These are phyloP conservation scores for Phaeosphaeriaceae sp. DNA, from an alignment of 2,329 filamentous ascomycete species.

Conservation along the genomic window DNA sequence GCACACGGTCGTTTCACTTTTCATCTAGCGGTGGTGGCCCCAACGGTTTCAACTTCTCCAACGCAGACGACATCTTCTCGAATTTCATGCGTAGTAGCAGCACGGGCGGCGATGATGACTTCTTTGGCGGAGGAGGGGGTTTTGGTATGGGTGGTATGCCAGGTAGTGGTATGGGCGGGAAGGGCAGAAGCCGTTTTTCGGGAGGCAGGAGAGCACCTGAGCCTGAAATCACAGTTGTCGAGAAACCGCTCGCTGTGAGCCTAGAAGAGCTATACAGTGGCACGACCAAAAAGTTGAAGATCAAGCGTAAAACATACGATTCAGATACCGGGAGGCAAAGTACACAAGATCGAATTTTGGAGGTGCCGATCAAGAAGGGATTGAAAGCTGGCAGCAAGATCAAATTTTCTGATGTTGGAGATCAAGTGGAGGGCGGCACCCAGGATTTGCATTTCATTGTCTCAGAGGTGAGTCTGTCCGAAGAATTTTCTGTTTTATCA, in stretches of 20 bases:
- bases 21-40: conserved; percentile 57
- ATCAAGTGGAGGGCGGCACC: conserved; percentile 93
- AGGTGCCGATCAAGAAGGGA: conserved; percentile 94
- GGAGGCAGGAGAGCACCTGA: conserved; percentile 61
- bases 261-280: conserved; percentile 90
- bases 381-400: conserved; percentile 98
- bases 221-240: conserved; percentile 88
- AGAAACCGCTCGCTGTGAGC: conserved; percentile 78
- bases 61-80: conserved; percentile 82
- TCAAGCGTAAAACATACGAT: conserved; percentile 95
- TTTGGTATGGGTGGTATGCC: conserved; percentile 46
- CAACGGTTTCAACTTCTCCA: conserved; percentile 80
- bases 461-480: conserved; percentile 73
- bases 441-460: conserved; percentile 96
- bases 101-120: conserved; percentile 58
- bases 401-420: conserved; percentile 96
- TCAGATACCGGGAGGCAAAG: conserved; percentile 78
- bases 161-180: conserved; percentile 35
- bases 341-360: conserved; percentile 86
- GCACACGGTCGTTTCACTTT: conserved; percentile 69
- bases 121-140: conserved; percentile 53
- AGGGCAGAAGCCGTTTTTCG: conserved; percentile 42
- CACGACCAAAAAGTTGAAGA: conserved; percentile 95
- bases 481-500: not conserved
- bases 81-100: conserved; percentile 75